phyloP scores from a whole-genome alignment of 805 yeast genomes.

The Myxozyma mucilagina region DNA sequence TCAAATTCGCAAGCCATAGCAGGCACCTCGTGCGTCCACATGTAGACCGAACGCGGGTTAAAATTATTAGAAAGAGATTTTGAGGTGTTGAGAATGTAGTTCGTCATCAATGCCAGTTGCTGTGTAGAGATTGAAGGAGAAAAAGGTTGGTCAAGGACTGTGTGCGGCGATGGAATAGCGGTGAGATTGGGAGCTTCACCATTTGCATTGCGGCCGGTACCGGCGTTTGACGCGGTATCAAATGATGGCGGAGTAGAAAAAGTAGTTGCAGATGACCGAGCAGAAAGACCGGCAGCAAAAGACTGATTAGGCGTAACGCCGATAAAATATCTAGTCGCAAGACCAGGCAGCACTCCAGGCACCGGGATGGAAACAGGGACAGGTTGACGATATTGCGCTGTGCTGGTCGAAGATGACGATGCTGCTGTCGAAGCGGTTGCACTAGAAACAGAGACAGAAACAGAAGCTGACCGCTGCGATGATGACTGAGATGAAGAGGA shows the following conservation, averaged over 20 bases:
- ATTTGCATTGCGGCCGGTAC: slow-evolving; percentile 11
- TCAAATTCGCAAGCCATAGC: slow-evolving; percentile 29
- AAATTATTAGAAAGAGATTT: slow-evolving; percentile 26
- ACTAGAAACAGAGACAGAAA: no score
- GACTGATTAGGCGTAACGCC: slow-evolving; percentile 12
- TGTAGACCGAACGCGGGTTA: slow-evolving; percentile 29
- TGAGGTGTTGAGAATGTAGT: slow-evolving; percentile 27
- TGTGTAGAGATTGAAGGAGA: slow-evolving; percentile 24
- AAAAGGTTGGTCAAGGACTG: slow-evolving; percentile 20
- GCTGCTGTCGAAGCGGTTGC: not conserved
- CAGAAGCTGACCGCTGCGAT: no score
- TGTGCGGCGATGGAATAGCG: slow-evolving; percentile 26
- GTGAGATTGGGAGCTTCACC: slow-evolving; percentile 27
- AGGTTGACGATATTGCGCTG: not conserved
- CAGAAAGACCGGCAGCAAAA: slow-evolving; percentile 26
- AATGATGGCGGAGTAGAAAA: slow-evolving; percentile 28
- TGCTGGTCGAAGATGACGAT: not conserved
- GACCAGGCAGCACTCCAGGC: slow-evolving; percentile 30
- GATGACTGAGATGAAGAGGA: no score
- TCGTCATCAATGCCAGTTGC: slow-evolving; percentile 26
- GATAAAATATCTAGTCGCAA: slow-evolving; percentile 25
- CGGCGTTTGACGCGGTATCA: slow-evolving; percentile 13
- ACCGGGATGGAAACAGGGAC: slow-evolving; percentile 26
- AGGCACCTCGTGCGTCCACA: slow-evolving; percentile 33
- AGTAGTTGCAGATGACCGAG: slow-evolving; percentile 29